phyloP scores from a whole-genome alignment of 768 basidiomycete species.

The Pseudohyphozyma bogoriensis region DNA sequence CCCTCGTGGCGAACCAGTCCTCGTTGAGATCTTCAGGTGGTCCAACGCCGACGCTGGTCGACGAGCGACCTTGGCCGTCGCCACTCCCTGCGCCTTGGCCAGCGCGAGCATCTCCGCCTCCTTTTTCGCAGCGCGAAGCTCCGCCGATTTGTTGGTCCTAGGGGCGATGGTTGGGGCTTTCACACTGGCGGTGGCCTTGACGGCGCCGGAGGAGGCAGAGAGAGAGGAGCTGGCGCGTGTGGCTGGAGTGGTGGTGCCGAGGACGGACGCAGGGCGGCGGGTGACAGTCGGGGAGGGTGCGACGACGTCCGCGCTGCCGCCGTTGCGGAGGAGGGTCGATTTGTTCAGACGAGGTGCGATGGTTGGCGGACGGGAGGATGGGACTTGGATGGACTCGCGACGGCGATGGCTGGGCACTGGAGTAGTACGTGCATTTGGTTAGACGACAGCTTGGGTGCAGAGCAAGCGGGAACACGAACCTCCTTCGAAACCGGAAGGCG shows the following conservation, averaged over 20 bases:
- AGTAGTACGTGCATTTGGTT: neutral
- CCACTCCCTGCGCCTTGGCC: neutral
- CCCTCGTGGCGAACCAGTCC: no score
- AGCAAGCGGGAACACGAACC: neutral
- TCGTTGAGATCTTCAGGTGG: no score
- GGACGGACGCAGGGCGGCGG: neutral
- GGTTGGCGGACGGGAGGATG: conserved; percentile 1
- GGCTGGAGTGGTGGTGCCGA: neutral
- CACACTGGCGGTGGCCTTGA: neutral
- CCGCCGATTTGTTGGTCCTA: conserved; percentile 1
- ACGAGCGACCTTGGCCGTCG: neutral
- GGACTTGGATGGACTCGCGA: conserved; percentile 9
- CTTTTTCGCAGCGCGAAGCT: neutral
- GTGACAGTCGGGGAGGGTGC: neutral
- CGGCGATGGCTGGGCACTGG: conserved; percentile 15
- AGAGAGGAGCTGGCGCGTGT: neutral
- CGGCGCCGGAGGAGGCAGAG: neutral
- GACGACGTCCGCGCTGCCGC: no score
- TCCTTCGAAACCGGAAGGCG: neutral
- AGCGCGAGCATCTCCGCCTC: neutral
- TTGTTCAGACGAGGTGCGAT: conserved; percentile 11
- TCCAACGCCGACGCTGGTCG: no score
- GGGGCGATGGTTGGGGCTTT: neutral
- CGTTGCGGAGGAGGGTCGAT: conserved; percentile 9
- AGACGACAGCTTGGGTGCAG: neutral